Evolutionary conservation across 495 filamentous ascomycete genomes (phyloP).

Genomic region (Bryoglossum gracile): DNA sequence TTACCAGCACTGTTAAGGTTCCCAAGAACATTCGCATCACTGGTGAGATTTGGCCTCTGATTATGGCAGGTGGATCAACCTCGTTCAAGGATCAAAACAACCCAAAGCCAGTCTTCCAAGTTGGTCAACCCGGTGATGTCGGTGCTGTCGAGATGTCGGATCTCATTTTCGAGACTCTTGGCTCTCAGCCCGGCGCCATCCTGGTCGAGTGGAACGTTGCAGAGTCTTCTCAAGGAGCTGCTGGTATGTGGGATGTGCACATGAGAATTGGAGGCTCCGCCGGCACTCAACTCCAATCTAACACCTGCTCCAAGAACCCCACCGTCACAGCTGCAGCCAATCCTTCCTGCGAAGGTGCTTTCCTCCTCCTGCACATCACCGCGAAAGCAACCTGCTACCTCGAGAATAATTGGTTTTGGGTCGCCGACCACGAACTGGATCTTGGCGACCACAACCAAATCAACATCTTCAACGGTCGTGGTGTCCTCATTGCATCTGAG

Average conservation of each 20-base stretch:
- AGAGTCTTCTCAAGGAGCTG: conserved; percentile 55
- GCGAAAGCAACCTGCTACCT: conserved; percentile 64
- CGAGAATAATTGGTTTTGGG: conserved; percentile 96
- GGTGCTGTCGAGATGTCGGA: conserved; percentile 81
- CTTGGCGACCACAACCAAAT: conserved; percentile 69
- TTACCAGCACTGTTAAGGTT: conserved; percentile 77
- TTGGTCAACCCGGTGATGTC: conserved; percentile 70
- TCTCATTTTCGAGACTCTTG: conserved; percentile 72
- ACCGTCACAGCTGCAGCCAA: conserved; percentile 41
- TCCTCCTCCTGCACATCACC: conserved; percentile 78
- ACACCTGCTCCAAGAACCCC: conserved; percentile 68
- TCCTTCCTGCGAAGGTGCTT: conserved; percentile 59
- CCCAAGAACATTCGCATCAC: conserved; percentile 73
- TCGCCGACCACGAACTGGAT: conserved; percentile 89
- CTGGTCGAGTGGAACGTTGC: conserved; percentile 88
- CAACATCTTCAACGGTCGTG: conserved; percentile 87
- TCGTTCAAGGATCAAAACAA: conserved; percentile 62
- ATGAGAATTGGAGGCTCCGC: conserved; percentile 77
- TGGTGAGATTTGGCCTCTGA: conserved; percentile 86
- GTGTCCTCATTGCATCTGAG: conserved; percentile 43
- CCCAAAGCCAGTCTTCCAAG: conserved; percentile 65
- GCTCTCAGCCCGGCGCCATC: conserved; percentile 74
- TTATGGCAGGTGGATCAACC: conserved; percentile 65
- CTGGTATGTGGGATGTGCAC: conserved; percentile 88
- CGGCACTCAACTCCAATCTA: conserved; percentile 71